phyloP scores from a whole-genome alignment of 352 stramenopile genomes.

The Poterioochromonas sp. region DNA sequence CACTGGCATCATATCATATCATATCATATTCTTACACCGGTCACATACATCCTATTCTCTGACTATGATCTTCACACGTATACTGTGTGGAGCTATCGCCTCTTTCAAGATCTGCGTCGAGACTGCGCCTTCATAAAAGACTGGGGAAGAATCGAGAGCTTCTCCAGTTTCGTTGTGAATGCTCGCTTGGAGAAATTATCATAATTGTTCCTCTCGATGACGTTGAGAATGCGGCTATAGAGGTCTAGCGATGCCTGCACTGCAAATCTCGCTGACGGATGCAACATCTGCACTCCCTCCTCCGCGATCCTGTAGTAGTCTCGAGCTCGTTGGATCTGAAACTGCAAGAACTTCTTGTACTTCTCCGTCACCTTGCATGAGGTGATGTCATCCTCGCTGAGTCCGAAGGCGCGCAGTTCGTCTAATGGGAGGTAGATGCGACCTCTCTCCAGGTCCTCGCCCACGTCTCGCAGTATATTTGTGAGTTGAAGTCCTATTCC shows the following conservation, averaged over 20 bases:
- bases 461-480: slow-evolving; percentile 62
- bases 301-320: slow-evolving; percentile 67
- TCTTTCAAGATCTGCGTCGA: too few species aligned
- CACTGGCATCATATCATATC: too few species aligned
- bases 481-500: slow-evolving; percentile 74
- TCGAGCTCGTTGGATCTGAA: slow-evolving; percentile 62
- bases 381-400: slow-evolving; percentile 59
- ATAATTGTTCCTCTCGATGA: slow-evolving; percentile 67
- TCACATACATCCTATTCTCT: too few species aligned
- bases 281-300: slow-evolving; percentile 64
- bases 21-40: too few species aligned
- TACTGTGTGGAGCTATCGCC: too few species aligned
- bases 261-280: slow-evolving; percentile 55
- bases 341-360: slow-evolving; percentile 69
- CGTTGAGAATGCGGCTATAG: slow-evolving; percentile 67
- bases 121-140: slow-evolving; percentile 55
- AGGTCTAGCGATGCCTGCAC: slow-evolving; percentile 65
- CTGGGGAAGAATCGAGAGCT: slow-evolving; percentile 63
- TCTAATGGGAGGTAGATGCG: slow-evolving; percentile 66
- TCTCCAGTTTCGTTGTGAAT: slow-evolving; percentile 74
- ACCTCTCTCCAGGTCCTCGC: slow-evolving; percentile 52
- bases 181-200: slow-evolving; percentile 67
- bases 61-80: too few species aligned
- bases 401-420: slow-evolving; percentile 63
- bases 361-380: slow-evolving; percentile 37